Evolutionary conservation across 257 asterid species (phyloP).

Genomic region (Scutellaria barbata): DNA sequence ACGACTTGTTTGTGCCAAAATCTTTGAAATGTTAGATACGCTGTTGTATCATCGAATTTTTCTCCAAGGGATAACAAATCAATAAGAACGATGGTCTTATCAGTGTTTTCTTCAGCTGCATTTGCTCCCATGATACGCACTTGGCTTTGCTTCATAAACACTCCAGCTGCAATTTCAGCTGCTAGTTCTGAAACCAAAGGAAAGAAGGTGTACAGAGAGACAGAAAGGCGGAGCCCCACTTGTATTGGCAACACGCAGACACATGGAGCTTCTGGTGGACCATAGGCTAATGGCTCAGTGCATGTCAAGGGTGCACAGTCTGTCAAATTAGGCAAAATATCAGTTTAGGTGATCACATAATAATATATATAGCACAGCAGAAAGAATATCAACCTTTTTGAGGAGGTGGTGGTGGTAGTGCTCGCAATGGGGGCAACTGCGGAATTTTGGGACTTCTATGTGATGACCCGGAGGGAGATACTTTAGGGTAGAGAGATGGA

Average conservation of each 20-base stretch:
- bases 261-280: slow-evolving; percentile 81
- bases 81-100: slow-evolving; percentile 73
- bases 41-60: slow-evolving; percentile 64
- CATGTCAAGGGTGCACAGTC: slow-evolving; percentile 78
- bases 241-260: slow-evolving; percentile 81
- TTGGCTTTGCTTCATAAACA: slow-evolving; percentile 79
- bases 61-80: slow-evolving; percentile 85
- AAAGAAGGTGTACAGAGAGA: slow-evolving; percentile 80
- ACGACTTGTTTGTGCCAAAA: slow-evolving; percentile 79
- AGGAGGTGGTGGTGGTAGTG: slow-evolving; percentile 93
- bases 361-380: slow-evolving; percentile 17
- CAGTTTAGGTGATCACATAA: slow-evolving; percentile 20
- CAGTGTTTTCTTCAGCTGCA: slow-evolving; percentile 75
- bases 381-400: slow-evolving; percentile 57
- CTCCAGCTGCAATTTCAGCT: slow-evolving; percentile 75
- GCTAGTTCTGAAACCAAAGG: slow-evolving; percentile 92
- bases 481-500: slow-evolving; percentile 60
- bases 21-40: slow-evolving; percentile 66
- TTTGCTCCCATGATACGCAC: slow-evolving; percentile 97
- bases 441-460: slow-evolving; percentile 58
- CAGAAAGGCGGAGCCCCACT: slow-evolving; percentile 70
- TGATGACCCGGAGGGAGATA: slow-evolving; percentile 51
- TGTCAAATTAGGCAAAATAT: slow-evolving; percentile 35
- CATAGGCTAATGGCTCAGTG: slow-evolving; percentile 74
- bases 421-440: slow-evolving; percentile 52